phyloP scores from a whole-genome alignment of 208 protist species.

The Acanthamoeba royreba region DNA sequence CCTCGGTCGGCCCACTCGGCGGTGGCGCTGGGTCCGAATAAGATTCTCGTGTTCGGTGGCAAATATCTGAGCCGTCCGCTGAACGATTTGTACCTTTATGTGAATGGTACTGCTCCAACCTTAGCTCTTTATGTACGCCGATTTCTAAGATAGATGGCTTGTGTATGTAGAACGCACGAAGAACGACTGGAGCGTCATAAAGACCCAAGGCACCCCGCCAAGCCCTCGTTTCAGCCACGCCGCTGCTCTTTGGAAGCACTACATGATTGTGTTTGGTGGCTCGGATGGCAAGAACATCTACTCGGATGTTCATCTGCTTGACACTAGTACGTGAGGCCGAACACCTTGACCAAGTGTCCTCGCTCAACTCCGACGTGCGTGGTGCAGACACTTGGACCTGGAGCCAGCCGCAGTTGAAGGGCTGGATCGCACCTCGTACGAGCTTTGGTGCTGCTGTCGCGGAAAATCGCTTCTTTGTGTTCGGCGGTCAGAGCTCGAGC shows the following conservation, averaged over 20 bases:
- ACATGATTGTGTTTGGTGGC: conserved; percentile 6
- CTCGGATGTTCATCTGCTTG: background rate
- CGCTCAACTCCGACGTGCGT: background rate
- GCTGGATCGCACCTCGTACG: background rate
- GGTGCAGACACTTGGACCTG: background rate
- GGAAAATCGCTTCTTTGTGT: background rate
- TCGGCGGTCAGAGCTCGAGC: background rate
- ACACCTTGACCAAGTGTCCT: background rate
- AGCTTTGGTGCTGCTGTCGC: background rate
- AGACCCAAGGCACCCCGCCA: conserved; percentile 14
- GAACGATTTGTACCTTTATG: conserved; percentile 10
- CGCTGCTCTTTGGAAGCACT: background rate
- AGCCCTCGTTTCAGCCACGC: background rate
- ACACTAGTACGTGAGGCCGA: background rate
- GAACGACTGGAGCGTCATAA: conserved; percentile 32
- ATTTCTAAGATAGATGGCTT: background rate
- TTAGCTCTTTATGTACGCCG: background rate
- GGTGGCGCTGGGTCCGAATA: background rate
- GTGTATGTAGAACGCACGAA: background rate
- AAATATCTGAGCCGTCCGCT: background rate
- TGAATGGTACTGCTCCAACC: background rate
- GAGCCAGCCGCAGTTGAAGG: background rate
- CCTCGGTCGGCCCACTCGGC: background rate
- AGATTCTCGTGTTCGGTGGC: conserved; percentile 8
- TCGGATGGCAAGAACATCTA: conserved; percentile 9